Base-by-base conservation (phyloP, 345 rosid genomes). In the Combretum micranthum region DNA sequence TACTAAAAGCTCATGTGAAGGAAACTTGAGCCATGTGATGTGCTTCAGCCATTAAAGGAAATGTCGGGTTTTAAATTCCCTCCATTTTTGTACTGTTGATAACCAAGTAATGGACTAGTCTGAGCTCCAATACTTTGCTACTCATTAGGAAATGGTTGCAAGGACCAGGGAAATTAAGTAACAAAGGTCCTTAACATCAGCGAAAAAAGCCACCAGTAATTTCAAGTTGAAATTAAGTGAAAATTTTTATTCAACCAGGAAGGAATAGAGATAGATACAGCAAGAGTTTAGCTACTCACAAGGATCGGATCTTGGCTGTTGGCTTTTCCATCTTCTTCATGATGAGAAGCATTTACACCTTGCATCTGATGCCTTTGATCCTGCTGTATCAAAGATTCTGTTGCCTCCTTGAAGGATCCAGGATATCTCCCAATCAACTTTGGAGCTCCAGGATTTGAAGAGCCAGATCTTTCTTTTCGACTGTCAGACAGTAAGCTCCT, bases 321-420 rank as follows among this genome's bases (percentile, higher is more conserved):
- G 65, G 12, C 66, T 78, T 76, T 75, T 63, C 83, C 89, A 65
- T 83, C 94, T 64, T 79, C 85, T 50, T 73, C 80, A 43, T 73
- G 74, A 49, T 67, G 71, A 61, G 77, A 71, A 57, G 67, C 71
- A 11, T 73, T 39, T 55, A 60, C 58, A 50, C 59, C 72, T 63
- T 73, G 87, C 20, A 47, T 46, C 13, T 55, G 76, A 73, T 81
- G 83, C 72, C 67, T 83, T 47, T 75, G 87, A 58, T 78, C 86
- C 60, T 78, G 77, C 53, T 73, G 86, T 44, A 66, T 55, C 62
- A 65, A 71, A 49, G 79, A 73, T 15, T 86, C 98, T 0, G 96
- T 71, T 52, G 83, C 53, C 77, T 89, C 99, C 74, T 89, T 89
- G 76, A 89, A 89, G 26, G 99, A 89, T 47, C 99, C 97, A 2